Percentiles rank a stretch among this genome's conserved stretches.
Conservation (phyloP, 2,329 filamentous ascomycete species). For the Penicillium verrucosum region DNA sequence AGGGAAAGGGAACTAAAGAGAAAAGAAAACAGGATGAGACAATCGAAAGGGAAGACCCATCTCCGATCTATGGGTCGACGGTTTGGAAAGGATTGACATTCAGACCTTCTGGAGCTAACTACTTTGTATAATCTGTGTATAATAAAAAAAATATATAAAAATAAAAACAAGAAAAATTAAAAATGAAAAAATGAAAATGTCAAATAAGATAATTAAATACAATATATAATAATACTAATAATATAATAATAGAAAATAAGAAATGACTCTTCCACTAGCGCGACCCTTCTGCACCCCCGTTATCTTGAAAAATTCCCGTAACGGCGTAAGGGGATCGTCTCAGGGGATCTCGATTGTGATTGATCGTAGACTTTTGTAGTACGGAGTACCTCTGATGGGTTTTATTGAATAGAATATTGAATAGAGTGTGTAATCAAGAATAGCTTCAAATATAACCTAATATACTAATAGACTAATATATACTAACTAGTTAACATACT, state of each 20-base stretch:
- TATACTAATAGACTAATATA: neutral
- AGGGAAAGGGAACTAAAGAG: constrained; percentile 10
- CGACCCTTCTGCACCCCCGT: constrained; percentile 28
- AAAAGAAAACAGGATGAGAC: constrained; percentile 17
- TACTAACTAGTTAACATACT: neutral
- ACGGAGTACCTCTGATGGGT: neutral
- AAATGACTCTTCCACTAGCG: constrained; percentile 25
- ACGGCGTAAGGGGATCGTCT: constrained; percentile 22
- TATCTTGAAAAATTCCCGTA: constrained; percentile 26
- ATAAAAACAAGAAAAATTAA: neutral
- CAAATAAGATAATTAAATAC: neutral
- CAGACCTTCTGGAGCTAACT: constrained; percentile 12
- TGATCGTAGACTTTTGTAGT: neutral
- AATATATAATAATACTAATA: neutral
- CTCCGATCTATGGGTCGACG: constrained; percentile 26
- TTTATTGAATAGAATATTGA: neutral
- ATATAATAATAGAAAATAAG: constrained; percentile 17
- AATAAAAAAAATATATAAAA: constrained; percentile 16
- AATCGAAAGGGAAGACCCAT: constrained; percentile 19
- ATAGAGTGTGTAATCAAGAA: neutral
- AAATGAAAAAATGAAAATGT: constrained; percentile 3
- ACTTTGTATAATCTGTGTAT: neutral
- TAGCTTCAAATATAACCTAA: neutral
- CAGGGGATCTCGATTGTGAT: constrained; percentile 6
- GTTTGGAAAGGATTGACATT: constrained; percentile 25